These are phyloP conservation scores for Ramaria sp. DNA, from an alignment of 768 basidiomycete species.

Conservation along the genomic window DNA sequence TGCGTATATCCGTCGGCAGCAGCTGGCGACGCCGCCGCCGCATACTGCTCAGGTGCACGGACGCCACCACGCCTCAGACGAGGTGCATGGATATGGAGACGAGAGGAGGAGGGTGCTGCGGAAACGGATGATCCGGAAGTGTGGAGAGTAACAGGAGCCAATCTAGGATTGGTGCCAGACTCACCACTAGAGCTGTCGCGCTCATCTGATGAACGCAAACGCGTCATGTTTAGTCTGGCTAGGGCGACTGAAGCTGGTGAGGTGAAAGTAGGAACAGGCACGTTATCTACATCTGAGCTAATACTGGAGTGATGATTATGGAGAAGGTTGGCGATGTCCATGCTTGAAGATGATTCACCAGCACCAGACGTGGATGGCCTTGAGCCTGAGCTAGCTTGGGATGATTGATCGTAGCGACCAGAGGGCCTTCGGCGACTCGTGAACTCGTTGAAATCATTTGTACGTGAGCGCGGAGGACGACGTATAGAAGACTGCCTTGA, in stretches of 20 bases:
- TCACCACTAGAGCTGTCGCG: neutral
- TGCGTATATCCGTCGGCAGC: slow-evolving; percentile 5
- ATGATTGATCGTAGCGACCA: slow-evolving; percentile 22
- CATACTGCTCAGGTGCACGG: slow-evolving; percentile 40
- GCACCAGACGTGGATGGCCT: neutral
- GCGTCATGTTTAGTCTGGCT: neutral
- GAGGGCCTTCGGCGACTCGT: slow-evolving; percentile 51
- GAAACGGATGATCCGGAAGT: neutral
- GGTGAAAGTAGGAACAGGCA: slow-evolving; percentile 1
- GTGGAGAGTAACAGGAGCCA: neutral
- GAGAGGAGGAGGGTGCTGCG: slow-evolving; percentile 7
- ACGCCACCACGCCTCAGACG: slow-evolving; percentile 59
- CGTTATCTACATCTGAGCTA: neutral
- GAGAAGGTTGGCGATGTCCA: slow-evolving; percentile 8
- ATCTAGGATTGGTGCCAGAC: neutral
- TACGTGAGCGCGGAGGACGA: slow-evolving; percentile 40
- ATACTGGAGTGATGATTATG: slow-evolving; percentile 2
- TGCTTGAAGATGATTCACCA: slow-evolving; percentile 7
- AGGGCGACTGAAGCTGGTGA: neutral
- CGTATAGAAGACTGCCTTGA: slow-evolving; percentile 53
- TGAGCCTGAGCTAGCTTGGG: slow-evolving; percentile 13
- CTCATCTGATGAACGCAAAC: slow-evolving; percentile 4
- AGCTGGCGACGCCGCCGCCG: neutral
- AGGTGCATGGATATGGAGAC: slow-evolving; percentile 15
- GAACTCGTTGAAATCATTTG: slow-evolving; percentile 64